Conservation (phyloP, 164 flowering plant species). For the Piper betle region DNA sequence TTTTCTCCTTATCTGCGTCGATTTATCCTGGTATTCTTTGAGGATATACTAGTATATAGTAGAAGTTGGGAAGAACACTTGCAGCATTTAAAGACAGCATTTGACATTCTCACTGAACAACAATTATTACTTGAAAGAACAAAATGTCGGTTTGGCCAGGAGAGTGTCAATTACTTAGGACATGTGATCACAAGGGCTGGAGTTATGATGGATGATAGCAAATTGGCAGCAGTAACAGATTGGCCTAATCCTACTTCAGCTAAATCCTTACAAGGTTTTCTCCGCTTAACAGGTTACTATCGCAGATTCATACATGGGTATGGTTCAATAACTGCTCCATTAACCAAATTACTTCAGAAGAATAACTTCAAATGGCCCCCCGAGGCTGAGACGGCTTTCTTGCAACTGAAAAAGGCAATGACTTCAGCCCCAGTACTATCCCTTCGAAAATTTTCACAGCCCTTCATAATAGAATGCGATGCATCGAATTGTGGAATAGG, state of each 20-base stretch:
- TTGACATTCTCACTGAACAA: no score
- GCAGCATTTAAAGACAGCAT: no score
- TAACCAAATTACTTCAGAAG: background rate
- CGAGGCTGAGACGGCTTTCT: background rate
- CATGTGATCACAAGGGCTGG: background rate
- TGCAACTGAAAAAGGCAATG: background rate
- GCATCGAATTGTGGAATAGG: background rate
- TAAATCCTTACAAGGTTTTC: background rate
- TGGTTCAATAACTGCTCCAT: background rate
- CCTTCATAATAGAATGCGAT: background rate
- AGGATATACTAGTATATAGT: no score
- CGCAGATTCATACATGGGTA: no score
- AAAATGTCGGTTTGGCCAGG: no score
- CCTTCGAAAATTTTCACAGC: background rate
- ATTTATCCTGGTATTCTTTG: background rate
- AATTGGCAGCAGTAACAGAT: background rate
- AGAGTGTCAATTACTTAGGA: background rate
- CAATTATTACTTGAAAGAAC: no score
- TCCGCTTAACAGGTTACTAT: background rate
- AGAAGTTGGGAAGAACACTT: background rate
- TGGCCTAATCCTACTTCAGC: background rate
- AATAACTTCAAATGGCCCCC: background rate
- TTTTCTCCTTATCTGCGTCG: background rate
- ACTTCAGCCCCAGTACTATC: background rate
- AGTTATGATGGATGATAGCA: no score